Base-by-base conservation (phyloP, 306 rosid genomes). In the Astragalus membranaceus region DNA sequence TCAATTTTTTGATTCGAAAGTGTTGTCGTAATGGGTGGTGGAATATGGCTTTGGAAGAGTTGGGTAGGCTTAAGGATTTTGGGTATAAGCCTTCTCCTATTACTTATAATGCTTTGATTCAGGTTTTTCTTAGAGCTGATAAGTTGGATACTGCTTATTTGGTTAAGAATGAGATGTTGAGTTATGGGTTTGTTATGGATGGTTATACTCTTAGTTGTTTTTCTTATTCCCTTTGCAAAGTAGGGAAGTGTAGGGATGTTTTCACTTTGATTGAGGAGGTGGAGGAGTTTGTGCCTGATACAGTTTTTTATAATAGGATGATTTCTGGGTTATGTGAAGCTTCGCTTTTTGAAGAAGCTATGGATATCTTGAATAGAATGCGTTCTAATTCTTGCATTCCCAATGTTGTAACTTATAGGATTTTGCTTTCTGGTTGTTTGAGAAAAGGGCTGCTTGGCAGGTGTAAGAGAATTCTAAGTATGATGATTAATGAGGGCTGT, bases 401-500 rank as follows among this genome's bases (percentile, higher is more conserved):
- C 10, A 91, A 85, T 77, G 91, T 73, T 63, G 69, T 83, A 9
- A 91, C 96, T 12, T 91, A 78, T 33, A 82, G 81, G 85, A 85
- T 70, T 51, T 72, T 91, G 83, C 85, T 91, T 49, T 86, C 92
- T 64, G 96, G 92, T 14, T 88, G 92, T 80, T 77, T 88, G 83
- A 81, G 70, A 41, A 91, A 86, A 77, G 84, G 85, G 53, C 83
- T 85, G 82, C 79, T 91, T 5, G 96, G 97, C 10, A 80, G 90
- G 79, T 88, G 96, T 68, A 91, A 88, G 88, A 88, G 97, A 64
- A 85, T 91, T 88, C 84, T 91, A 17, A 80, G 83, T 79, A 86
- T 83, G 96, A 91, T 91, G 97, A 86, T 86, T 66, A 49, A 81
- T 1, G 97, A 91, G 75, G 97, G 96, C 15, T 88, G 97, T 85